Evolutionary conservation across 2,329 filamentous ascomycete genomes (phyloP), one percentile per base, ranked within the genome.

Genomic region (Trichophaea hybrida): DNA sequence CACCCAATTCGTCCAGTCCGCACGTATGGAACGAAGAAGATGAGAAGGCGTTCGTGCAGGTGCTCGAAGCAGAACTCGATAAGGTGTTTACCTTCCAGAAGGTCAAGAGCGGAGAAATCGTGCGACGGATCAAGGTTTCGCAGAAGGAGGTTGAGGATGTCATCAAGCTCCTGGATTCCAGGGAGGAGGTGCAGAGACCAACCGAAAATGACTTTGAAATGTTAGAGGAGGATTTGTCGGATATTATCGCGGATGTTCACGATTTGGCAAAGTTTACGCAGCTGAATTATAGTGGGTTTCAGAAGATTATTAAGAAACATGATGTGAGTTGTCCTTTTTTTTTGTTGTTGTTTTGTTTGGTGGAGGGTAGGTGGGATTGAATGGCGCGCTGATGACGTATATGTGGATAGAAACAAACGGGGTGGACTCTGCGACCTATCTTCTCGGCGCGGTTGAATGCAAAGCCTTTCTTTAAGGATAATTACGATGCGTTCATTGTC

Each of bases 221-320:
- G 68, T 79, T 97, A 35, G 93, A 98, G 75, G 87, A 95, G 71
- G 89, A 95, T 69, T 75, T 98, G 69, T 95, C 89, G 74, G 93
- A 98, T 72, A 90, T 98, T 70, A 98, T 98, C 71, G 93, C 93
- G 68, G 91, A 98, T 70, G 93, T 98, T 24, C 91, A 98, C 73
- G 93, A 98, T 70, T 79, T 98, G 61, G 90, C 93, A 72, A 97
- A 97, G 75, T 98, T 95, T 72, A 94, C 94, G 5, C 91, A 96
- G 75, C 76, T 98, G 71, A 98, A 98, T 75, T 98, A 98, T 71
- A 97, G 91, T 0, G 93, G 93, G 4, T 98, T 98, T 72, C 94
- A 96, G 77, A 98, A 98, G 78, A 98, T 98, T 65, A 95, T 98
- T 74, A 98, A 98, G 79, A 98, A 98, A 78, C 93, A 98, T 73